Base-by-base conservation (phyloP, 345 rosid species). In the Xanthoceras sorbifolium region DNA sequence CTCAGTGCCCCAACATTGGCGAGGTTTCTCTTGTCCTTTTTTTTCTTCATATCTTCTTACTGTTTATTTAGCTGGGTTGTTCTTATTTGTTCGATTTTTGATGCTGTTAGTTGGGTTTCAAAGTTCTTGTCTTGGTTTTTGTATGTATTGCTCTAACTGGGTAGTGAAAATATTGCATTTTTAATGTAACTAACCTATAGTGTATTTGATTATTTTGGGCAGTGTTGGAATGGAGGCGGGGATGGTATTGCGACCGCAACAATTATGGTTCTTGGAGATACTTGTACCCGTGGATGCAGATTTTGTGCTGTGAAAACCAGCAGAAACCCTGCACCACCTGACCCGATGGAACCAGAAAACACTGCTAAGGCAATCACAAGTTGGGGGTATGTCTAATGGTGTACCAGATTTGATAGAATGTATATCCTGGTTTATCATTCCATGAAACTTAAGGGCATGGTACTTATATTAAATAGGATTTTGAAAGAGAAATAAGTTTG, bases 141-240 rank as follows among this genome's bases (percentile, higher is more conserved):
- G 10, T 14, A 5, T 70, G 48, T 40, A 40, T 61, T 26, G 42
- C 36, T 36, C 36, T 17, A 10, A 64, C 23, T 32, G n/a, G 42
- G 67, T 17, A 64, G 25, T 44, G 42, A 44, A 44, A 0, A 6
- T 42, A 14, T 50, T 50, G 40, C 44, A 52, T 38, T 71, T 34
- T 71, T 14, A 15, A 17, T 6, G 32, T 15, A 25, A 15, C 9
- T 25, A 26, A 15, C 3, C 40, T 52, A 36, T 38, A 38, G 57
- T 34, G 23, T 42, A 42, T 9, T 36, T 23, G 75, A 12, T 67
- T 5, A 57, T 71, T 57, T 57, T 72, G 52, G 31, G 69, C 80
- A 92, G 95, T 97, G 99, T 84, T 97, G 99, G 98, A 97, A 94
- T 89, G 99, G 99, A 48, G 99, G 99, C 54, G 93, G 88, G 28